Percentiles rank a stretch among this genome's conserved stretches.
These are phyloP conservation scores for Agrocybe praecox DNA, from an alignment of 768 basidiomycete genomes.

Conservation along the genomic window DNA sequence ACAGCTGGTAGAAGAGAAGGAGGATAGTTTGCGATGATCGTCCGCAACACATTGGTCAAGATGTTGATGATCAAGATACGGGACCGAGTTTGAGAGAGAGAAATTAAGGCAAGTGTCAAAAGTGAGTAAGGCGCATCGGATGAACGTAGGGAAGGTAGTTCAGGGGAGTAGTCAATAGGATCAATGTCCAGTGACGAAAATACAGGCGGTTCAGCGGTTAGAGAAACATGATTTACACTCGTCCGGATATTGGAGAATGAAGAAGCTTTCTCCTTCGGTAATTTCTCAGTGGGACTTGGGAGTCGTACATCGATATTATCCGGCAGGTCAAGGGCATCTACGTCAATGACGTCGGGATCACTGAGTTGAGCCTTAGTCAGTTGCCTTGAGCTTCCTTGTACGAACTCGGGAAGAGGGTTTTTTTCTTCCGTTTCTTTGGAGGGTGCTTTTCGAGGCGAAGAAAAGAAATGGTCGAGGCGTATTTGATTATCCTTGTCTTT, in stretches of 20 bases:
- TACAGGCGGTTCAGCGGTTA: background rate
- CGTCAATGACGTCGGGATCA: conserved; percentile 19
- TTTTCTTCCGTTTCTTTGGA: background rate
- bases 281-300: background rate
- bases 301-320: background rate
- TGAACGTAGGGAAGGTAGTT: conserved; percentile 44
- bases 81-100: conserved; percentile 68
- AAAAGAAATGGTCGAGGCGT: conserved; percentile 28
- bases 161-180: conserved; percentile 45
- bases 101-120: conserved; percentile 62
- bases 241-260: background rate
- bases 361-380: background rate
- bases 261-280: background rate
- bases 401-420: conserved; percentile 6
- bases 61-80: conserved; percentile 69
- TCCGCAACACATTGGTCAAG: conserved; percentile 74
- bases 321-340: conserved; percentile 18
- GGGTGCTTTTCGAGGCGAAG: conserved; percentile 10
- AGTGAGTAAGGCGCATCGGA: conserved; percentile 67
- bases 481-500: conserved; percentile 21
- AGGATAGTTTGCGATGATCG: conserved; percentile 66
- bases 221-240: background rate
- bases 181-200: conserved; percentile 47
- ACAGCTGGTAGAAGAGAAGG: conserved; percentile 72
- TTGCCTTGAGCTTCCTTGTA: conserved; percentile 17